Evolutionary conservation across 2,329 filamentous ascomycete genomes (phyloP).

Genomic region (Helotiales sp.): DNA sequence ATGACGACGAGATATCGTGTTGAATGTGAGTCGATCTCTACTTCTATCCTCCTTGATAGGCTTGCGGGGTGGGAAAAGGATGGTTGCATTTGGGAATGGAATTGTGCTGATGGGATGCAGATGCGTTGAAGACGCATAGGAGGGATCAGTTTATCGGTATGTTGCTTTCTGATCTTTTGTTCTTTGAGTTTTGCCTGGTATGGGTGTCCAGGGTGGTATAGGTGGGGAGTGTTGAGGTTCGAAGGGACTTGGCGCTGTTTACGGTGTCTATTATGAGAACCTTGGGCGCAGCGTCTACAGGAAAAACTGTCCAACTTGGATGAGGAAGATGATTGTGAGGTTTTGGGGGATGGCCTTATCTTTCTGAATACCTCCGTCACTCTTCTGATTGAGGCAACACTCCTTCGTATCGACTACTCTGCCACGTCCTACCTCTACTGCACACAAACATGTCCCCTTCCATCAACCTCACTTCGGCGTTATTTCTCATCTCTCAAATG

Average conservation of each 20-base stretch:
- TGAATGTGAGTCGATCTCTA: conserved; percentile 61
- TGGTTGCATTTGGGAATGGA: neutral
- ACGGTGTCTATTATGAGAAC: neutral
- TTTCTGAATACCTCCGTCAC: too few relatives aligned
- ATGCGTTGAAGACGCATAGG: conserved; percentile 80
- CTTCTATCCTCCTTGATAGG: neutral
- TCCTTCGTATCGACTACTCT: too few relatives aligned
- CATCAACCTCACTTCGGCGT: neutral
- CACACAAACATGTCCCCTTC: conserved; percentile 4
- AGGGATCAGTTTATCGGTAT: conserved; percentile 85
- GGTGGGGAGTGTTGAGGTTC: neutral
- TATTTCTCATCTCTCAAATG: neutral
- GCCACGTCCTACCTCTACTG: too few relatives aligned
- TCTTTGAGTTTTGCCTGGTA: neutral
- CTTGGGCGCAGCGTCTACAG: too few relatives aligned
- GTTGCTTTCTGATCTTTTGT: conserved; percentile 25
- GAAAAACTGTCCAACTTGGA: neutral
- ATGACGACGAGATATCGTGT: conserved; percentile 73
- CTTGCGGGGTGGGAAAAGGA: neutral
- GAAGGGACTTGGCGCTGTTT: neutral
- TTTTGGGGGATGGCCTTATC: too few relatives aligned
- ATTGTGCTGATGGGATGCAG: conserved; percentile 45
- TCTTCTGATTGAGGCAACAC: too few relatives aligned
- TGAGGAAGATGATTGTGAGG: too few relatives aligned
- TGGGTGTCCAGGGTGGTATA: neutral